Evolutionary conservation across 225 moss, liverwort and hornwort species (phyloP), one percentile per base, ranked within the genome.

Genomic region (Sphagnum contortum): DNA sequence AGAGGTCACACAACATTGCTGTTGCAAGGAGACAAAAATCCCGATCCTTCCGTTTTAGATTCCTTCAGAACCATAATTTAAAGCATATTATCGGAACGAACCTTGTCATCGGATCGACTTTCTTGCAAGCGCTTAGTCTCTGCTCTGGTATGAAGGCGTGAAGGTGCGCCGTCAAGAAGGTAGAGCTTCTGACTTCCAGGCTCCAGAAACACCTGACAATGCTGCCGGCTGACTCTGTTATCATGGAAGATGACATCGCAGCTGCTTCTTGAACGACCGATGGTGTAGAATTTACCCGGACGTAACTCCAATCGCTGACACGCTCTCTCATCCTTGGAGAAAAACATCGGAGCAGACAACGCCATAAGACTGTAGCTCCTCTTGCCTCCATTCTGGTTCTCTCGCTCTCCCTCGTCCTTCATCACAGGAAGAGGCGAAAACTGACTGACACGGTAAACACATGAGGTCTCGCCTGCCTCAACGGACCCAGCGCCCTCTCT

Each of bases 241-340:
- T 81, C 81, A 0, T 68, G 66, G 61, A 81, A 81, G 10, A 81
- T 62, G 12, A 81, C 54, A 67, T 81, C 69, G 65, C 81, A 81
- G 59, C 71, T 54, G 49, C 68, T 74, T 61, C 62, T 64, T 8
- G 78, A 82, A 11, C 82, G 69, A 50, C 82, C 82, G 54, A 82
- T 69, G 46, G 72, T 78, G 44, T 82, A 75, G 48, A 78, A 60
- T 53, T 64, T 68, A 11, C 82, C 82, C 5, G 82, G 78, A 47
- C 63, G 59, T 61, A 82, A 53, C 48, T 50, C 57, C n/a, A 82
- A 3, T 63, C 76, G 70, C 63, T 67, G 47, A 57, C 68, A 78
- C n/a, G 67, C 51, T 52, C 63, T 70, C 48, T 64, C 75, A 60
- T 50, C 73, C 64, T 50, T 66, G 3, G 70, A 67, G 50, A 70